These are phyloP conservation scores for Lizanozyma gosingica DNA, from an alignment of 1,139 yeast species.

Conservation along the genomic window DNA sequence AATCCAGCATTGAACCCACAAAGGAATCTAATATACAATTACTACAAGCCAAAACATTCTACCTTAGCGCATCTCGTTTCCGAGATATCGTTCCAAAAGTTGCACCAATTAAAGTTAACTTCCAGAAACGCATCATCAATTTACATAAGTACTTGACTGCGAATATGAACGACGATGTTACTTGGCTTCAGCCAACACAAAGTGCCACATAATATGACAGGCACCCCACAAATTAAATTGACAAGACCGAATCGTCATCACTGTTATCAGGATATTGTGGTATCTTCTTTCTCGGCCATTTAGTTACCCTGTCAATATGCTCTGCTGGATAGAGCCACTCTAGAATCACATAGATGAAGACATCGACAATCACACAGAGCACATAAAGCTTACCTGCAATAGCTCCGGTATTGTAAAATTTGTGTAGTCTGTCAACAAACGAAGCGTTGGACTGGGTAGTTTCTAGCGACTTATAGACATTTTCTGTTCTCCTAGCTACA, in stretches of 20 bases:
- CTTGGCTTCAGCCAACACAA: background rate
- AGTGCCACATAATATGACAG: too few species aligned
- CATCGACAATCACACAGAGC: slow-evolving; percentile 71
- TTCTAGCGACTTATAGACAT: slow-evolving; percentile 60
- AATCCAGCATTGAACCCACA: background rate
- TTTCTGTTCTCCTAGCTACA: slow-evolving; percentile 79
- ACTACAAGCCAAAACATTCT: background rate
- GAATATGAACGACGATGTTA: background rate
- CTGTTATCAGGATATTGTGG: background rate
- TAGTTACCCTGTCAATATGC: slow-evolving; percentile 60
- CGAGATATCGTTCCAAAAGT: background rate
- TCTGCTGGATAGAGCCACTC: slow-evolving; percentile 65
- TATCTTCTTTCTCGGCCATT: slow-evolving; percentile 55
- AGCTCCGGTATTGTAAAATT: slow-evolving; percentile 66
- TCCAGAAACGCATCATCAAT: background rate
- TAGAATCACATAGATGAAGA: slow-evolving; percentile 50
- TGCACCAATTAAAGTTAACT: background rate
- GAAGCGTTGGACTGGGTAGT: slow-evolving; percentile 13
- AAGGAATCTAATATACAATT: background rate
- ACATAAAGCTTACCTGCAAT: slow-evolving; percentile 83
- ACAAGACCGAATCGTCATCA: background rate
- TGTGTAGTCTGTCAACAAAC: slow-evolving; percentile 26
- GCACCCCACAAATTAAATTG: too few species aligned
- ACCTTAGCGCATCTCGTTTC: background rate
- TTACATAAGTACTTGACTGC: background rate